Evolutionary conservation across 495 filamentous ascomycete species (phyloP).

Genomic region (Lindgomyces ingoldianus): DNA sequence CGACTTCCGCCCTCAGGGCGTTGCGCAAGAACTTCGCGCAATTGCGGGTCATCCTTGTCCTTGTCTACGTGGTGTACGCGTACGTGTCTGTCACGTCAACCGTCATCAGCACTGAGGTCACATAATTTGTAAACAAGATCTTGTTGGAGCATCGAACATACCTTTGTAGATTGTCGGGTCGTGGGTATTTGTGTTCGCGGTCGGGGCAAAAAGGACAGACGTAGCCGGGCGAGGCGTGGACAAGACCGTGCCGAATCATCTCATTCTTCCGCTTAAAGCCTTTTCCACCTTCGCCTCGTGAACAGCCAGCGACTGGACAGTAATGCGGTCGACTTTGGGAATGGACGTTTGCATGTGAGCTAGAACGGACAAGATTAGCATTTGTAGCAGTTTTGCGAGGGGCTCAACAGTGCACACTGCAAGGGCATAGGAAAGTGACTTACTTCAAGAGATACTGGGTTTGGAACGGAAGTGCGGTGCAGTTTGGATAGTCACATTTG

Average conservation of each 20-base stretch:
- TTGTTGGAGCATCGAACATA: constrained; percentile 48
- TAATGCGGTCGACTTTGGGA: constrained; percentile 88
- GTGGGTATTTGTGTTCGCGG: constrained; percentile 92
- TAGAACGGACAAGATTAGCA: constrained; percentile 47
- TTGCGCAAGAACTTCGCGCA: constrained; percentile 81
- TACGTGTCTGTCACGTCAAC: constrained; percentile 67
- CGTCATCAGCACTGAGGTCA: background rate
- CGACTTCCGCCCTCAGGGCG: constrained; percentile 81
- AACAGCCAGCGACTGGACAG: constrained; percentile 78
- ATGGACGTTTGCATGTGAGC: constrained; percentile 98
- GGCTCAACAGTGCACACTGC: no score
- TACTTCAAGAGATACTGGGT: constrained; percentile 84
- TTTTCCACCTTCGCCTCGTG: constrained; percentile 78
- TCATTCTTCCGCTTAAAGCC: constrained; percentile 99
- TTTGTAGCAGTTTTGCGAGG: background rate
- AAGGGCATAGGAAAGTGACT: constrained; percentile 38
- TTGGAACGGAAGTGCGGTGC: constrained; percentile 83
- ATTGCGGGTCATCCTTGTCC: constrained; percentile 74
- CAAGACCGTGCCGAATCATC: constrained; percentile 96
- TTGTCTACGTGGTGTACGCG: constrained; percentile 86
- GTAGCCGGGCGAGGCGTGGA: constrained; percentile 94
- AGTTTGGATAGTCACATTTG: constrained; percentile 70
- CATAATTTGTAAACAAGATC: no score
- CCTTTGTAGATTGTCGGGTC: constrained; percentile 97
- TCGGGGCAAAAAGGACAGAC: constrained; percentile 97